Evolutionary conservation across 208 protist genomes (phyloP), one percentile per base, ranked within the genome.

Genomic region (Leishmania tarentolae): DNA sequence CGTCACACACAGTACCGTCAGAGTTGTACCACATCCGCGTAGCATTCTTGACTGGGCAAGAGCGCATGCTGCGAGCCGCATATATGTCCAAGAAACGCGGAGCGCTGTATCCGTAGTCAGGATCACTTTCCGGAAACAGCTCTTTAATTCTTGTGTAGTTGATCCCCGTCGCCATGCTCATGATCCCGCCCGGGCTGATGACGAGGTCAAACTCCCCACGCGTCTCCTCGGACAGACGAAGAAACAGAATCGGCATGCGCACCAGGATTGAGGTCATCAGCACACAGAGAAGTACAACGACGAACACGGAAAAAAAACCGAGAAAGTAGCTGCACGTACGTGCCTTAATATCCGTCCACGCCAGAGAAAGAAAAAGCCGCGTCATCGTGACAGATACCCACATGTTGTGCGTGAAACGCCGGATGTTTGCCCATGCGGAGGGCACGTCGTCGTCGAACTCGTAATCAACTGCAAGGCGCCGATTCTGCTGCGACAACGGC

Each of bases 251-350:
- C 4, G 92, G 94, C 66, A 95, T 77, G 77, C 88, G 89, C 21
- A 80, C 83, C 24, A 97, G 83, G 9, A 91, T 81, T 19, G 91
- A 94, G 24, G 93, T 72, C 83, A 95, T 86, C 40, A 92, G 24
- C 44, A 93, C 88, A 65, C 86, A 93, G 2, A 94, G 35, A 61
- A 94, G 52, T 78, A 97, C 94, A 0, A 96, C 92, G 40, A 97
- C n/a, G 50, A 89, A 76, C 9, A 93, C 88, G 8, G 91, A 86
- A 74, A 84, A 92, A 56, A 93, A 93, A 46, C 90, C 90, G n/a
- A 97, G 86, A 35, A 66, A 84, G 80, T 89, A 96, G 52, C 86
- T 84, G 52, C 82, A 87, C 44, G 93, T 94, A 28, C 91, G 88
- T 13, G 31, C 7, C 69, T 87, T 86, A 0, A 87, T 74, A 69